Evolutionary conservation across 176 grass and related monocot species (phyloP), one percentile per base, ranked within the genome.

Genomic region (Lolium rigidum): DNA sequence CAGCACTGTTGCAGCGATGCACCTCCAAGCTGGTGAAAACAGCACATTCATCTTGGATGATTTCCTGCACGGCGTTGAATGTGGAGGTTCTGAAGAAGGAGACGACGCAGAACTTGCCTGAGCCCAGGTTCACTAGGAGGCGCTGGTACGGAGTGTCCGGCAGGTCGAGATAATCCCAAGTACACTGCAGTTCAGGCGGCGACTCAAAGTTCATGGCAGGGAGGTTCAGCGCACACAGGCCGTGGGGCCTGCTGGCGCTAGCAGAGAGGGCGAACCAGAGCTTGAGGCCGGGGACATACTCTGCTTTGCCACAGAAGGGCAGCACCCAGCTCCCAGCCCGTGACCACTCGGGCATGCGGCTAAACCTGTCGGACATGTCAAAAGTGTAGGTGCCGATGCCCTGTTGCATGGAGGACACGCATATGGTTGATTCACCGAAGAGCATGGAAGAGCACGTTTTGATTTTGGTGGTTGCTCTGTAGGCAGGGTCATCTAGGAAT

Each of bases 181-280:
- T 12, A 47, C 4, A 20, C 39, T 13, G 69, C 39, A 72, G 1
- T 4, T 72, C 20, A 46, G 68, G 41, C 4, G 20, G 69, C 10
- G 20, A 44, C 39, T 47, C 18, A 0, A 22, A 46, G 12, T 47
- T 20, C 69, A 72, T 72, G 69, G 18, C 69, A 13, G 69, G 69
- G 69, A 72, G 10, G 69, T 22, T 41, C 10, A 72, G 10, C 21
- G 69, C 69, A 72, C 39, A 72, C 0, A 72, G 4, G 39, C 69
- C 2, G 20, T 72, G 9, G 9, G 69, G 39, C 20, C 39, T 72
- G 20, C 69, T 35, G 0, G 25, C 16, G 26, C 25, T 46, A 22
- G 39, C 10, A 46, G 69, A 72, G 20, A 72, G 69, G 69, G 69
- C 39, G 2, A 72, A 22, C 69, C 69, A 72, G 43, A 72, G 69